A percentile compares a stretch with the other conserved stretches of the same genome.
Evolutionary conservation across 805 yeast genomes (phyloP).

Genomic region (Candida qinlingensis): DNA sequence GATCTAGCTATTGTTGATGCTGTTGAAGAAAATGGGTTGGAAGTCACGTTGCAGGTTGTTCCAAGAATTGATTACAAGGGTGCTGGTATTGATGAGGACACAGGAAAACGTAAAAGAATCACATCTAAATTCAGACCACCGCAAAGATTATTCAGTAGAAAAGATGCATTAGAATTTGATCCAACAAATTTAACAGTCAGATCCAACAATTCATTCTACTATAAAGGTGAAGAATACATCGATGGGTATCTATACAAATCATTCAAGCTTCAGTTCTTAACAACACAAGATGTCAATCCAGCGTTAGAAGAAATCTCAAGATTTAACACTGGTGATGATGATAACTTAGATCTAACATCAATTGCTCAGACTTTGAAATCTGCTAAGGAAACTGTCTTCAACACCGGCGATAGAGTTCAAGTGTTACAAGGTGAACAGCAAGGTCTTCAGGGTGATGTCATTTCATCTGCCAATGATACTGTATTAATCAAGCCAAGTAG

Average conservation of each 20-base stretch:
- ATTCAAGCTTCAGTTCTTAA: conserved; percentile 75
- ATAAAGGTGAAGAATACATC: conserved; percentile 81
- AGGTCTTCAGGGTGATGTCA: conserved; percentile 77
- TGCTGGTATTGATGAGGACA: conserved; percentile 47
- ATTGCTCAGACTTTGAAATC: conserved; percentile 82
- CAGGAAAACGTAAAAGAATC: conserved; percentile 44
- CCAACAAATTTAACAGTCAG: conserved; percentile 66
- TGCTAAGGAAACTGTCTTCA: conserved; percentile 57
- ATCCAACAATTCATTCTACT: conserved; percentile 58
- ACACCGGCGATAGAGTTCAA: conserved; percentile 92
- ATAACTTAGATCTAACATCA: conserved; percentile 79
- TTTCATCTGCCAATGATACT: conserved; percentile 60
- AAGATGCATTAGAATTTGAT: conserved; percentile 84
- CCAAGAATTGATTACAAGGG: conserved; percentile 93
- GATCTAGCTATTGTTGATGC: conserved; percentile 93
- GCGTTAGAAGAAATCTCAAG: conserved; percentile 81
- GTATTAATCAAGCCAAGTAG: conserved; percentile 42
- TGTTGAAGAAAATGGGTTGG: conserved; percentile 90
- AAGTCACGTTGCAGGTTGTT: conserved; percentile 86
- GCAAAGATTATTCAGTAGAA: conserved; percentile 80
- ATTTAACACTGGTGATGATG: conserved; percentile 68
- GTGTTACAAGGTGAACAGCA: conserved; percentile 91
- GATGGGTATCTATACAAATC: conserved; percentile 88
- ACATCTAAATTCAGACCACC: conserved; percentile 72
- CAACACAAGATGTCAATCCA: conserved; percentile 80